Base-by-base conservation (phyloP, 768 basidiomycete genomes). In the Lactarius trivialis region DNA sequence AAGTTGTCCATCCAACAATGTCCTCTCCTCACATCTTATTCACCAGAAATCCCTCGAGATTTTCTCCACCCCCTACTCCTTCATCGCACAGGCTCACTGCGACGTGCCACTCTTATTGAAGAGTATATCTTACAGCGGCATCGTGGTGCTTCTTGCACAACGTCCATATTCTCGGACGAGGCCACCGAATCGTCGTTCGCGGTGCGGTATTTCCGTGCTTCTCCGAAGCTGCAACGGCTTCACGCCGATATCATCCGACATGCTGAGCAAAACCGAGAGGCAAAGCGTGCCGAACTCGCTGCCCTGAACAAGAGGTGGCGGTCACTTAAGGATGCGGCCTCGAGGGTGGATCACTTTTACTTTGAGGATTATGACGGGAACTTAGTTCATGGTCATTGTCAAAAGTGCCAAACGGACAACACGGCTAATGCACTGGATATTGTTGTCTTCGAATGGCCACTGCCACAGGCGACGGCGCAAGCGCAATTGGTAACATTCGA, bases 131-230 rank as follows among this genome's bases (percentile, higher is more conserved):
- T 21, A 24, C n/a, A 45, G 43, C n/a, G 43, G 4, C 12, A 45
- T 24, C 21, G 30, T 3, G 43, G 7, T 2, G 21, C 48, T 34
- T 33, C 45, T 7, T 11, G n/a, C 3, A 26, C 30, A 1, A 11
- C 28, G 12, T 37, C 58, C 9, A 59, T 59, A 0, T 59, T 59
- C 49, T 50, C 58, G 9, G 58, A 59, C 49, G 7, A 32, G 24
- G 39, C 24, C 12, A n/a, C 45, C 4, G 21, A 45, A 21, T 21
- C 11, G 2, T 45, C 43, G 12, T 45, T 45, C 21, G 43, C 12
- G 21, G 49, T 59, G 34, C 21, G 7, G 11, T 52, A 50, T 36
- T 59, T 30, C 33, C 32, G 19, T 4, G 12, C 8, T 21, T 59
- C 58, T 6, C 45, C 14, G 24, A 26, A 12, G n/a, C 49, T 50